Conservation (phyloP, 2,329 filamentous ascomycete species). For the Chaetomium sp. region DNA sequence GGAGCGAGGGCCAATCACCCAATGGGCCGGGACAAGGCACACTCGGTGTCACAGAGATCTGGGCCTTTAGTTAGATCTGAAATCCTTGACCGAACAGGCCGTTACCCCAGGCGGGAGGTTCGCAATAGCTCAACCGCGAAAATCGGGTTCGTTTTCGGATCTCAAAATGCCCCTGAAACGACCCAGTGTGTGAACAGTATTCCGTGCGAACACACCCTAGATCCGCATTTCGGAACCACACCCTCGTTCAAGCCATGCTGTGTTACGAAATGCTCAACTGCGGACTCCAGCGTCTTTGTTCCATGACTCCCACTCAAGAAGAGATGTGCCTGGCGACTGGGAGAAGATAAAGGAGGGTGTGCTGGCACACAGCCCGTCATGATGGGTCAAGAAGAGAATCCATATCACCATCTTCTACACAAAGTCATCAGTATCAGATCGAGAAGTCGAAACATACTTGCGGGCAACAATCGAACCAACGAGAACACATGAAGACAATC, state of each 20-base stretch:
- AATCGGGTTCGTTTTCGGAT: background rate
- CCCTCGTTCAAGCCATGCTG: background rate
- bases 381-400: background rate
- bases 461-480: background rate
- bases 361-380: background rate
- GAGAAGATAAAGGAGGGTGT: background rate
- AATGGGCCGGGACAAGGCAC: background rate
- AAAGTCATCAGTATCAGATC: background rate
- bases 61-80: too few relatives aligned
- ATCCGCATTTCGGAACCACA: background rate
- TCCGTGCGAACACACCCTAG: too few relatives aligned
- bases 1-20: too few relatives aligned
- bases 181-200: too few relatives aligned
- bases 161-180: too few relatives aligned
- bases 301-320: background rate
- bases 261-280: slow-evolving; percentile 7
- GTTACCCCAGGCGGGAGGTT: background rate
- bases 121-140: slow-evolving; percentile 14
- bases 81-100: too few relatives aligned
- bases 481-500: background rate
- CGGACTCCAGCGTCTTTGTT: background rate
- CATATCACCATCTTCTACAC: background rate
- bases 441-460: background rate
- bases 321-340: background rate
- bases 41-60: background rate